Base-by-base conservation (phyloP, 352 stramenopile species). In the Phytophthora sp. region DNA sequence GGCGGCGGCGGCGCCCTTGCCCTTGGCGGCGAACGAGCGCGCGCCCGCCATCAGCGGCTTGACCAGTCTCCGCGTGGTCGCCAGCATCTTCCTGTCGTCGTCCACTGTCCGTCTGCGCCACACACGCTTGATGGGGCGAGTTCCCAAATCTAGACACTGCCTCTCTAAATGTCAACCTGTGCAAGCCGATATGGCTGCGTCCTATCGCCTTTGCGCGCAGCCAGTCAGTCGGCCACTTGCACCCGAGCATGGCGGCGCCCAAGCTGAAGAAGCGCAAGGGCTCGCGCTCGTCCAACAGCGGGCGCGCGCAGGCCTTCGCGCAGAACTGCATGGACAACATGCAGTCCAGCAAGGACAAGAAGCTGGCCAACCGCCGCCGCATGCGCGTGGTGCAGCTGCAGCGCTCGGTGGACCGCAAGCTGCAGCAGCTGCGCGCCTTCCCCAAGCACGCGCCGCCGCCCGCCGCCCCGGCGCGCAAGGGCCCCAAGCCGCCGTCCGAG, bases 301-400 rank as follows among this genome's bases (percentile, higher is more conserved):
- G 74, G 54, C 83, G 77, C 50, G 82, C 78, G 12, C 71, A 86
- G 35, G 82, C 78, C 17, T 93, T 89, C 54, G 79, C 85, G 34
- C 78, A 84, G 55, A 74, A 51, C 20, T 84, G 80, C 35, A 77
- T 81, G 43, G 63, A 91, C 31, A 82, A 50, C 39, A 89, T 87
- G 62, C 68, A 90, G 65, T 69, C 63, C 30, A 85, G 66, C 38
- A 72, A 76, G 32, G 84, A 92, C 46, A 90, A 84, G 62, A 88
- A 88, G 48, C 64, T 71, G 32, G 72, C 86, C 52, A 88, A 79
- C 37, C 81, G 84, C 8, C 79, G 73, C 46, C 85, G 87, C 23
- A 83, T 95, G 83, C 84, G 85, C 51, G 84, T 95, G 24, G 77
- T 92, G 45, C 85, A 95, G 67, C 63, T 94, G 23, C 85, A 95